These are phyloP conservation scores for Sanguinoderma infundibulare DNA, from an alignment of 1,284 basidiomycete species.

Conservation along the genomic window DNA sequence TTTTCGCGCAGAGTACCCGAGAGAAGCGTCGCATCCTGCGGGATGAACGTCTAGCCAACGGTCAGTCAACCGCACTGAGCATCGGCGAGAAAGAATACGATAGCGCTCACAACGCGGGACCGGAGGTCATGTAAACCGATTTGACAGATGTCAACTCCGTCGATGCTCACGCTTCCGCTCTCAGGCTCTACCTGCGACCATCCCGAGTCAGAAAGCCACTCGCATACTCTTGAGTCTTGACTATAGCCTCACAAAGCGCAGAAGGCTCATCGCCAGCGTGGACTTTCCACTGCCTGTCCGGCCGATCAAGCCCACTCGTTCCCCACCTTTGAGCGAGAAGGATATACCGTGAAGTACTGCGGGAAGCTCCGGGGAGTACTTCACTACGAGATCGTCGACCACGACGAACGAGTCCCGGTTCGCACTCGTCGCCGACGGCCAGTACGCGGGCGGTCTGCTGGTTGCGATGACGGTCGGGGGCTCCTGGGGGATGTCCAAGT, in stretches of 20 bases:
- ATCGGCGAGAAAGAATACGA: not conserved
- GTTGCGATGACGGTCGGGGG: slow-evolving; percentile 73
- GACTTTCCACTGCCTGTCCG: slow-evolving; percentile 83
- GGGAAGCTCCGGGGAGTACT: slow-evolving; percentile 86
- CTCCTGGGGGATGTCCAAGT: slow-evolving; percentile 87
- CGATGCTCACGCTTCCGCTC: slow-evolving; percentile 79
- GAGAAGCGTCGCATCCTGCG: slow-evolving; percentile 83
- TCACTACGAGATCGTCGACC: slow-evolving; percentile 76
- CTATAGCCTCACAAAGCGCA: slow-evolving; percentile 76
- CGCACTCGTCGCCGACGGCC: slow-evolving; percentile 73
- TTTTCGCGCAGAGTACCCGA: slow-evolving; percentile 88
- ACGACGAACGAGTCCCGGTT: slow-evolving; percentile 41
- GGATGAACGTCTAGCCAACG: slow-evolving; percentile 72
- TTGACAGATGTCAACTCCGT: slow-evolving; percentile 87
- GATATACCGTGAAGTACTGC: slow-evolving; percentile 81
- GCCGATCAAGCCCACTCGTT: slow-evolving; percentile 76
- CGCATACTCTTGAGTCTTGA: too few relatives aligned
- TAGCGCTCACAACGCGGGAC: slow-evolving; percentile 60
- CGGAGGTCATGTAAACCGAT: slow-evolving; percentile 89
- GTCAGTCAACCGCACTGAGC: not conserved
- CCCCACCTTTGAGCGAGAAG: slow-evolving; percentile 63
- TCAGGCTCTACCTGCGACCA: slow-evolving; percentile 71
- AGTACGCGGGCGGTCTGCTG: slow-evolving; percentile 79
- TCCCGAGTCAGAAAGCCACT: not conserved
- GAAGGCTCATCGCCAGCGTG: slow-evolving; percentile 83